phyloP scores from a whole-genome alignment of 1,284 basidiomycete species.

The Sporisorium scitamineum region DNA sequence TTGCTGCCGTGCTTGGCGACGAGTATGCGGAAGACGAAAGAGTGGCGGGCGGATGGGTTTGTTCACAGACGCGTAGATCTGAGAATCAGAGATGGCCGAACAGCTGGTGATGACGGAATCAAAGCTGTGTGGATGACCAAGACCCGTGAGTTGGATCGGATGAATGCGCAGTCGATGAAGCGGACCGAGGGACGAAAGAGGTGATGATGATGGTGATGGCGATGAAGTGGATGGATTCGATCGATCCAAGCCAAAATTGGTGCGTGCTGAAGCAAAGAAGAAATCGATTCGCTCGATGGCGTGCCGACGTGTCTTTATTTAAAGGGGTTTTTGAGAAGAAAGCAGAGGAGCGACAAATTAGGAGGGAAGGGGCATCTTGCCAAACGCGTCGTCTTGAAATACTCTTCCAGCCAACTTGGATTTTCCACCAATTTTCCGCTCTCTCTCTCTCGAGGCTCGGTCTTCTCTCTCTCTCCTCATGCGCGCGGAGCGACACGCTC shows the following conservation, averaged over 20 bases:
- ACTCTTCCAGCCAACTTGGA: constrained; percentile 10
- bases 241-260: background rate
- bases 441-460: background rate
- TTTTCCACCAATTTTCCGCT: background rate
- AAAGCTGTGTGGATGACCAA: background rate
- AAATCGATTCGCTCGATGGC: background rate
- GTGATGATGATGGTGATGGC: background rate
- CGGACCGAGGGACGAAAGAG: background rate
- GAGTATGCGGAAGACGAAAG: background rate
- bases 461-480: background rate
- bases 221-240: constrained; percentile 17
- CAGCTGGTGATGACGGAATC: background rate
- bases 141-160: constrained; percentile 4
- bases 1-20: background rate
- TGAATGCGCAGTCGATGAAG: constrained; percentile 2
- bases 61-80: background rate
- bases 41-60: background rate
- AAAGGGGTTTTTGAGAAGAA: background rate
- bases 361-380: constrained; percentile 26
- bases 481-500: constrained; percentile 5
- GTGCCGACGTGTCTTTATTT: constrained; percentile 23
- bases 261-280: constrained; percentile 4
- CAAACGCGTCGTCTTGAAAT: constrained; percentile 45
- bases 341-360: constrained; percentile 28
- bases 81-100: background rate